A percentile compares a stretch with the other conserved stretches of the same genome.
Conservation (phyloP, 2,329 filamentous ascomycete genomes). For the Colletotrichum kahawae region DNA sequence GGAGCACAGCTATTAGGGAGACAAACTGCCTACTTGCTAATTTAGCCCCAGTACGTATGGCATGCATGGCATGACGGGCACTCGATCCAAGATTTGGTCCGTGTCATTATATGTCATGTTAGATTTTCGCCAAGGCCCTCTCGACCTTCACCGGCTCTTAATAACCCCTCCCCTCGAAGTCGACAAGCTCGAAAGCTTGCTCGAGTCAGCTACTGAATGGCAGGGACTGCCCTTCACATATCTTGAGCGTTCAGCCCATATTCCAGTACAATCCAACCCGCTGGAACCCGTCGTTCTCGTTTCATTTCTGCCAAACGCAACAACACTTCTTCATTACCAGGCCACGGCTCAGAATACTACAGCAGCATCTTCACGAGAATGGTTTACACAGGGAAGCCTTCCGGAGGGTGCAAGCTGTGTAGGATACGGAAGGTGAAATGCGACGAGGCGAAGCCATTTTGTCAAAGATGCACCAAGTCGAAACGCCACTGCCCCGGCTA, state of each 20-base stretch:
- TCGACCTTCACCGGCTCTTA: neutral
- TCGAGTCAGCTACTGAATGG: neutral
- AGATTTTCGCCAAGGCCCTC: neutral
- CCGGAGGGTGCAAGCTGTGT: conserved; percentile 28
- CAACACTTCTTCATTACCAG: neutral
- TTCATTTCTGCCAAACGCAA: neutral
- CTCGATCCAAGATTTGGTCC: neutral
- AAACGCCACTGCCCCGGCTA: conserved; percentile 28
- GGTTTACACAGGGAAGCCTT: conserved; percentile 30
- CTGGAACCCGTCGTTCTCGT: neutral
- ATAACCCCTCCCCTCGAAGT: neutral
- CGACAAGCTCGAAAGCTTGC: neutral
- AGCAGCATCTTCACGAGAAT: neutral
- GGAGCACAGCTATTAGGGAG: neutral
- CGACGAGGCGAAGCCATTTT: conserved; percentile 58
- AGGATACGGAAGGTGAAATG: conserved; percentile 63
- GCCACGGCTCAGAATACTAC: neutral
- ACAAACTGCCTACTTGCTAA: neutral
- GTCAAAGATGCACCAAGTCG: conserved; percentile 53
- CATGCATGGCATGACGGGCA: neutral
- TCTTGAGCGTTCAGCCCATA: neutral
- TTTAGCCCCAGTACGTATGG: neutral
- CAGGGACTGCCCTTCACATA: neutral
- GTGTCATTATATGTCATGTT: neutral
- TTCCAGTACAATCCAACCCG: neutral